These are phyloP conservation scores for Nadsonia commutata DNA, from an alignment of 1,139 yeast genomes.

Conservation along the genomic window DNA sequence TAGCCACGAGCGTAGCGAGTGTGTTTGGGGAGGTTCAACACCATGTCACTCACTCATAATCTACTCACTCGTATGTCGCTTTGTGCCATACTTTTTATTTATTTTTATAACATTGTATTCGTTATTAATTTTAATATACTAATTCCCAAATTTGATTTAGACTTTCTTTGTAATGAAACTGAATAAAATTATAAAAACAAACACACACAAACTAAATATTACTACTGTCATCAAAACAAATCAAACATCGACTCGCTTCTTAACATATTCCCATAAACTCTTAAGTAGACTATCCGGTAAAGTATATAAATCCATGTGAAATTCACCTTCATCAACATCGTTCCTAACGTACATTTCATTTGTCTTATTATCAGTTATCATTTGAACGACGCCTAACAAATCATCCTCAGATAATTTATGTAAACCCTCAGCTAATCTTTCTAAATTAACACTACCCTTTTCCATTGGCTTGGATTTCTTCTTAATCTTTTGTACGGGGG, in stretches of 20 bases:
- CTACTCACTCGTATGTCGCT: too few species aligned
- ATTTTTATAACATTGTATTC: too few species aligned
- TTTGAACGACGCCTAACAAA: constrained; percentile 84
- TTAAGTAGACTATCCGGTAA: constrained; percentile 83
- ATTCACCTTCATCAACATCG: constrained; percentile 94
- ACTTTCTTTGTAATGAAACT: too few species aligned
- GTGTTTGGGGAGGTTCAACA: too few species aligned
- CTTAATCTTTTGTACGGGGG: constrained; percentile 17
- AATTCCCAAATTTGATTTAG: too few species aligned
- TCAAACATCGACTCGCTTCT: constrained; percentile 31
- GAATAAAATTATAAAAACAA: too few species aligned
- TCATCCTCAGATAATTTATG: constrained; percentile 87
- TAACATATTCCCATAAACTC: constrained; percentile 89
- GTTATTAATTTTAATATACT: too few species aligned
- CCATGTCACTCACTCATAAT: too few species aligned
- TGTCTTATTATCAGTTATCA: constrained; percentile 93
- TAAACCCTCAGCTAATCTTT: constrained; percentile 77
- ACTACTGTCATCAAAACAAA: too few species aligned
- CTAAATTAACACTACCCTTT: constrained; percentile 51
- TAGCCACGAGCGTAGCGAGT: too few species aligned
- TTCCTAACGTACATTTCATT: constrained; percentile 93
- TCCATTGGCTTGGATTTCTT: constrained; percentile 57
- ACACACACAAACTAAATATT: too few species aligned
- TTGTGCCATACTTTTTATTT: too few species aligned
- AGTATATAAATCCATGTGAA: constrained; percentile 89